A percentile compares a stretch with the other conserved stretches of the same genome.
phyloP scores from a whole-genome alignment of 2,329 filamentous ascomycete species.

The Penicillium brevicompactum region DNA sequence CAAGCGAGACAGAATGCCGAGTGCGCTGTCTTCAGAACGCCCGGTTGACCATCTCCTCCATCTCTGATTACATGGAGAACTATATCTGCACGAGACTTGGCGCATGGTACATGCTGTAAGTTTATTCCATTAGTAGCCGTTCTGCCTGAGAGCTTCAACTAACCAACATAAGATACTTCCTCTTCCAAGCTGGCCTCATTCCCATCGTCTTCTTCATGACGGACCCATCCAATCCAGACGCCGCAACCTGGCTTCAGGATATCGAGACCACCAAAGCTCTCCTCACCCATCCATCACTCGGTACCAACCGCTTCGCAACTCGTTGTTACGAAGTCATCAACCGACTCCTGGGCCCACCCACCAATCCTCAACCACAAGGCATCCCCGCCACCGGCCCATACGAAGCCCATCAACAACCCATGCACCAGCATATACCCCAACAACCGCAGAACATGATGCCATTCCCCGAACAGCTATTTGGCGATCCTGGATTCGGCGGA shows the following conservation, averaged over 20 bases:
- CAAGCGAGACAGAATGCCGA: conserved; percentile 42
- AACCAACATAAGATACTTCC: conserved; percentile 38
- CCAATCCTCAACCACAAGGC: background rate
- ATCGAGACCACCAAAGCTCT: conserved; percentile 45
- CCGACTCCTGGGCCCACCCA: conserved; percentile 37
- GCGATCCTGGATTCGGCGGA: conserved; percentile 35
- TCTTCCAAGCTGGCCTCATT: conserved; percentile 49
- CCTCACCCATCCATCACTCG: conserved; percentile 40
- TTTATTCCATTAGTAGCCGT: background rate
- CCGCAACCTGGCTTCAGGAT: conserved; percentile 40
- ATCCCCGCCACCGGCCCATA: background rate
- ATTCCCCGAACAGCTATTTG: conserved; percentile 41
- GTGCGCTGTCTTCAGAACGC: conserved; percentile 45
- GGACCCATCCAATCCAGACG: conserved; percentile 40
- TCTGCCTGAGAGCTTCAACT: background rate
- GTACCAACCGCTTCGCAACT: conserved; percentile 42
- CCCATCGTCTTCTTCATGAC: conserved; percentile 48
- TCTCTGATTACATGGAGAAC: conserved; percentile 45
- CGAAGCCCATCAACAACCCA: conserved; percentile 10
- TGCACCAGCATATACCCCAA: conserved; percentile 15
- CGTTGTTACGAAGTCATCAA: conserved; percentile 45
- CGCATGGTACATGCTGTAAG: conserved; percentile 48
- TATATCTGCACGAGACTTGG: conserved; percentile 44
- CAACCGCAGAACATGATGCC: conserved; percentile 35
- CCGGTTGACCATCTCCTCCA: conserved; percentile 44